Evolutionary conservation across 495 filamentous ascomycete genomes (phyloP), one percentile per base, ranked within the genome.

Genomic region (Talaromyces borbonicus): DNA sequence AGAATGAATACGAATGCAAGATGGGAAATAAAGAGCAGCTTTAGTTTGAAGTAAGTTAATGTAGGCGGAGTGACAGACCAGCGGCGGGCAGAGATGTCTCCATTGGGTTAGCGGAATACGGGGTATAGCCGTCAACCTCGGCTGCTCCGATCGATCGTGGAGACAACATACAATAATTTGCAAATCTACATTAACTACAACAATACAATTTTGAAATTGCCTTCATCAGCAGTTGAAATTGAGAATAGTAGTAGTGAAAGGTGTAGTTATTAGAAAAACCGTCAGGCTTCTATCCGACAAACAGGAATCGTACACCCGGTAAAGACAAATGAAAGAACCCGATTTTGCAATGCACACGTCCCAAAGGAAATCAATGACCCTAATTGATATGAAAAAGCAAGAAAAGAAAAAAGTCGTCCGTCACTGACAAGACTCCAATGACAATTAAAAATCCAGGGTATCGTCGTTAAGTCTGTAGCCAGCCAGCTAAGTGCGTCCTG

Each of bases 391-490:
- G 49, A 44, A 26, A 52, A 49, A 56, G 49, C 12, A 51, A 42
- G 27, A 48, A 45, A 52, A 45, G 15, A 36, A 19, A 40, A 15
- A 49, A 14, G 6, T 25, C 49, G 46, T 37, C 49, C 54, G 52
- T 45, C 58, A 56, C 61, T 31, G 49, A 51, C 47, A 52, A 60
- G 55, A 53, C 55, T 55, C 18, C 54, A 50, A 49, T 45, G 52
- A 43, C 19, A 50, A 47, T 51, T 35, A 36, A 44, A 44, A 40
- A 20, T 42, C 11, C 32, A 24, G 35, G 47, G 43, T 41, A 35
- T 44, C 16, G 25, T 44, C 42, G n/a, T n/a, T n/a, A 22, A 42
- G 44, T 47, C 41, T 39, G n/a, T 39, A 14, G 32, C 30, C 35
- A 26, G 23, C 18, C 47, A 12, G 30, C 22, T 39, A 30, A 23